Base-by-base conservation (phyloP, 768 basidiomycete species). In the Tylopilus rubrobrunneus region DNA sequence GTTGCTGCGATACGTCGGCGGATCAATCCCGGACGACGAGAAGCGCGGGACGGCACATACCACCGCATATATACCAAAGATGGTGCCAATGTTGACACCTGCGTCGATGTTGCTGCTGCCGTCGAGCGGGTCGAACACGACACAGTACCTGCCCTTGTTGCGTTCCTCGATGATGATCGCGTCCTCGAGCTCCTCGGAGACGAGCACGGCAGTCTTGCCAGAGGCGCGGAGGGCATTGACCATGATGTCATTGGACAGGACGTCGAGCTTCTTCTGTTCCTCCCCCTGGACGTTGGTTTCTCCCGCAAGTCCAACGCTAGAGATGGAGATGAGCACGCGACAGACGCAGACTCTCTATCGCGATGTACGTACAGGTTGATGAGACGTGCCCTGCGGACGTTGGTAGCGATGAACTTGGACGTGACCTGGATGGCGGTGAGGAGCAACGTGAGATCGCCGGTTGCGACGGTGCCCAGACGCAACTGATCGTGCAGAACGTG, bases 231-330 rank as follows among this genome's bases (percentile, higher is more conserved):
- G 82, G 45, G 95, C 87, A 66, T 98, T 98, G 64, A 98, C 82
- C 97, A 99, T 98, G 79, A 99, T 99, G 70, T 99, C 95, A 70
- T 99, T 98, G 14, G 93, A 89, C 31, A 97, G 78, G n/a, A 97
- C 87, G 66, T 97, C 95, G 49, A 99, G 81, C 75, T 99, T 99
- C 81, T 99, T 99, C 79, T 99, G 97, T 67, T 98, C 97, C 71
- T 98, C 97, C 21, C 97, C 97, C 73, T 95, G 92, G 8, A 95
- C 87, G 67, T 99, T 99, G 27, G 90, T 90, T 67, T 95, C 93
- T 15, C 97, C 97, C 15, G 97, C 97, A 21, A 96, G 80, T 31
- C 97, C 97, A 60, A 99, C 88, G n/a, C 94, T 96, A 65, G 46
- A 41, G 48, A 36, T 19, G 40, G 4, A 39, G 45, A 31, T 55